A percentile compares a stretch with the other conserved stretches of the same genome.
Evolutionary conservation across 2,329 filamentous ascomycete genomes (phyloP).

Genomic region (Ilyonectria destructans): DNA sequence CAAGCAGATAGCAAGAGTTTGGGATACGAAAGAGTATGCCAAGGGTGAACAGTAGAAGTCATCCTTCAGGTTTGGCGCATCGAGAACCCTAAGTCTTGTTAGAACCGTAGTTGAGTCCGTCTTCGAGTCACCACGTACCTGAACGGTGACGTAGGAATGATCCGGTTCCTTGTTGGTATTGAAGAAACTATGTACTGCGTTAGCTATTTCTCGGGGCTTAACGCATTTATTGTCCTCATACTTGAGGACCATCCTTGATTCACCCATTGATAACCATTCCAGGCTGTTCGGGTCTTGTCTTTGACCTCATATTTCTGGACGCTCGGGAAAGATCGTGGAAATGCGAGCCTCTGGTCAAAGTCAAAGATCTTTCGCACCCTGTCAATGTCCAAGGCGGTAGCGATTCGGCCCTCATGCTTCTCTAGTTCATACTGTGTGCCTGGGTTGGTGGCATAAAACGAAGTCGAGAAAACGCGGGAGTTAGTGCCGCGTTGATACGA

Average conservation of each 20-base stretch:
- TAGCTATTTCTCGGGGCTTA: slow-evolving; percentile 11
- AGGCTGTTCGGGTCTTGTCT: slow-evolving; percentile 41
- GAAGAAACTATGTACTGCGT: slow-evolving; percentile 35
- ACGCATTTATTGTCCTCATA: slow-evolving; percentile 4
- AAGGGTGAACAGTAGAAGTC: slow-evolving; percentile 96
- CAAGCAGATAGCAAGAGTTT: slow-evolving; percentile 88
- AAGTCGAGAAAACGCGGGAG: slow-evolving; percentile 75
- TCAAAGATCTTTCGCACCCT: slow-evolving; percentile 77
- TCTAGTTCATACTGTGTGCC: slow-evolving; percentile 74
- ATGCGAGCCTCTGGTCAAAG: slow-evolving; percentile 55
- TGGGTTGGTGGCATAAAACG: slow-evolving; percentile 61
- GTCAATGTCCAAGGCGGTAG: slow-evolving; percentile 86
- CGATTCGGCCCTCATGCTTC: slow-evolving; percentile 82
- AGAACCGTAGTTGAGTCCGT: slow-evolving; percentile 43
- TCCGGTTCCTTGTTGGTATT: slow-evolving; percentile 49
- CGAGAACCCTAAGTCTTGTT: slow-evolving; percentile 76
- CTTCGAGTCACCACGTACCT: slow-evolving; percentile 66
- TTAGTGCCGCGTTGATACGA: slow-evolving; percentile 80
- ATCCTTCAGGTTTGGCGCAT: slow-evolving; percentile 90
- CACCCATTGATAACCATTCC: slow-evolving; percentile 48
- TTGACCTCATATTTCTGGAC: neutral
- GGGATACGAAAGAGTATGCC: slow-evolving; percentile 83
- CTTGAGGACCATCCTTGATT: slow-evolving; percentile 35
- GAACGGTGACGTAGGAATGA: slow-evolving; percentile 82
- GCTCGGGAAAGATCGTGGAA: slow-evolving; percentile 21